These are phyloP conservation scores for Syncephalastrum monosporum DNA, from an alignment of 371 early-diverging fungal genomes.

Conservation along the genomic window DNA sequence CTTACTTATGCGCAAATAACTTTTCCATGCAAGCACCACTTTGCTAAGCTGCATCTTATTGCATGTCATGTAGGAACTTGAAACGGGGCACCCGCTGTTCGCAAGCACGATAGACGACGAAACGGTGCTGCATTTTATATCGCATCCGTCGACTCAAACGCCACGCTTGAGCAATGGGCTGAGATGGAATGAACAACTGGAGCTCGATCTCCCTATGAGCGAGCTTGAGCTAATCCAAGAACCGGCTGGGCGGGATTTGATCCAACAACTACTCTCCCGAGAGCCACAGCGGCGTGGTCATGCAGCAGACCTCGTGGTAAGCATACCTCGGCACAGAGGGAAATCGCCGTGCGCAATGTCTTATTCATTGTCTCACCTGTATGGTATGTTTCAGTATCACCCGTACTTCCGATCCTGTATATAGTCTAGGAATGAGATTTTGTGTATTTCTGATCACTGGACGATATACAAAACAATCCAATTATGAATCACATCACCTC, in stretches of 20 bases:
- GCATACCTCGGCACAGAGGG: background rate
- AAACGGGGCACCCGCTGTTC: slow-evolving; percentile 43
- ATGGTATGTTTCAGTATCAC: slow-evolving; percentile 1
- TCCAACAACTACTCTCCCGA: slow-evolving; percentile 34
- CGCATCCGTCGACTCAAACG: slow-evolving; percentile 48
- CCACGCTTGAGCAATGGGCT: slow-evolving; percentile 46
- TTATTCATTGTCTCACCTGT: too few relatives aligned
- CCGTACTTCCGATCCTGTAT: slow-evolving; percentile 1
- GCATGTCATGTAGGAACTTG: slow-evolving; percentile 30
- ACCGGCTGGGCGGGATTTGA: slow-evolving; percentile 30
- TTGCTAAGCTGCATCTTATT: background rate
- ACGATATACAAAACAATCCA: too few relatives aligned
- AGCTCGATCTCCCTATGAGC: slow-evolving; percentile 42
- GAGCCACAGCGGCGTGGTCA: slow-evolving; percentile 42
- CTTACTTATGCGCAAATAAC: background rate
- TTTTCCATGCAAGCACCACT: background rate
- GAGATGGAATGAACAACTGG: slow-evolving; percentile 46
- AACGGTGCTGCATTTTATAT: slow-evolving; percentile 48
- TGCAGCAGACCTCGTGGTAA: slow-evolving; percentile 39
- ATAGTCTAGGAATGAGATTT: too few relatives aligned
- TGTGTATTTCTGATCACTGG: too few relatives aligned
- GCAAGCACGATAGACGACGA: slow-evolving; percentile 43
- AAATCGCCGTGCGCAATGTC: background rate
- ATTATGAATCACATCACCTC: too few relatives aligned
- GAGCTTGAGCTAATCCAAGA: slow-evolving; percentile 32